Evolutionary conservation across 768 basidiomycete genomes (phyloP), one percentile per base, ranked within the genome.

Genomic region (Amanita pseudoporphyria): DNA sequence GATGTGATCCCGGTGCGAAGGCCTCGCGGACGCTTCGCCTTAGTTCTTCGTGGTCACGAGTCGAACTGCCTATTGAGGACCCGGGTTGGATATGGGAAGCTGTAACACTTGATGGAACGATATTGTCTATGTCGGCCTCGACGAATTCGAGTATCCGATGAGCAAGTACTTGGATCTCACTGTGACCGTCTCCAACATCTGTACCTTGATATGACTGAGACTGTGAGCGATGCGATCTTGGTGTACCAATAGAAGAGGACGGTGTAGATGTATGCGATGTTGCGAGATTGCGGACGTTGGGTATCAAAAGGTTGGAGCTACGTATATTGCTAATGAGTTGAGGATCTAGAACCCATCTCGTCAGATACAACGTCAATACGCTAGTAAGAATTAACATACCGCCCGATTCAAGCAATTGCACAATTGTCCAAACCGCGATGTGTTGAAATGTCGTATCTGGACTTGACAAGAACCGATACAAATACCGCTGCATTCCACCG

Each of bases 361-460:
- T 35, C 45, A 47, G 33, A 26, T 9, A 46, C 26, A 14, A n/a
- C 46, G 44, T 38, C 12, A 21, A 46, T 45, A 18, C 44, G 19
- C 39, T 45, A 38, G 52, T 14, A 21, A 26, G 3, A 31, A 42
- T 36, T 50, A 28, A 56, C 71, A 37, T 56, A 88, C 87, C 89
- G 53, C 90, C 88, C n/a, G 95, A 95, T 64, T 99, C 96, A 22
- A 99, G 74, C 18, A 99, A 70, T 62, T 99, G 96, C 21, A 97
- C 94, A 56, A 98, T 94, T 0, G 96, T 97, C 96, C 96, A 99
- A 38, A 99, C 93, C 30, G 96, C 96, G 54, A 98, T 99, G 62
- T 99, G 96, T 65, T 97, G 94, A 84, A 99, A 99, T 1, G 96
- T 99, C 12, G 90, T 85, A 60, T 99, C 96, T 5, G 87, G 72